Evolutionary conservation across 2,329 filamentous ascomycete genomes (phyloP), one percentile per base, ranked within the genome.

Genomic region (Herpomyces periplanetae): DNA sequence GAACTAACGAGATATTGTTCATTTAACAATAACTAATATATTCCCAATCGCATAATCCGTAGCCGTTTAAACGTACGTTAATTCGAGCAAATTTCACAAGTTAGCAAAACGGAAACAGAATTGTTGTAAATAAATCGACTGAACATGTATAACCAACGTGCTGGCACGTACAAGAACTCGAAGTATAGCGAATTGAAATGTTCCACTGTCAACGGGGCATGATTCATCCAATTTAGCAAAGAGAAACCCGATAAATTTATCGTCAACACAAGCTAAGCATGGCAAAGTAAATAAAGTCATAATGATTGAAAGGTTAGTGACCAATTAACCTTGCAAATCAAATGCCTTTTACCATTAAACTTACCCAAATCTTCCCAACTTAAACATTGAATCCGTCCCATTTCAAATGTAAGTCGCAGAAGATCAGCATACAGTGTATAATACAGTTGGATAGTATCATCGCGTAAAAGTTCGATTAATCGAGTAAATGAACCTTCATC

Each of bases 131-230:
- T n/a, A n/a, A n/a, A n/a, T n/a, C n/a, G n/a, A n/a, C n/a, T n/a
- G n/a, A n/a, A n/a, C n/a, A n/a, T n/a, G n/a, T n/a, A n/a, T n/a
- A n/a, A n/a, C n/a, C n/a, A n/a, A n/a, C n/a, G n/a, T n/a, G n/a
- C n/a, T n/a, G n/a, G n/a, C n/a, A n/a, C 59, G 35, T 40, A 85
- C 71, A 40, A 96, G 38, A 19, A 91, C 73, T 26, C 73, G 56
- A 32, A 96, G 88, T 17, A 88, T 62, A 4, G 69, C 64, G 35
- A 88, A 91, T 35, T 91, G 75, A 35, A 87, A 96, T 1, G 75
- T 75, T 36, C 91, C 80, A 27, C 69, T 55, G 10, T 54, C 59
- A 37, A 91, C 75, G 34, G 75, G 58, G 4, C 69, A 80, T 3
- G 75, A 47, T 25, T 65, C 52, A 39, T 91, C 75, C 31, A 88